These are phyloP conservation scores for Cordyceps sp. DNA, from an alignment of 2,329 filamentous ascomycete genomes.

Conservation along the genomic window DNA sequence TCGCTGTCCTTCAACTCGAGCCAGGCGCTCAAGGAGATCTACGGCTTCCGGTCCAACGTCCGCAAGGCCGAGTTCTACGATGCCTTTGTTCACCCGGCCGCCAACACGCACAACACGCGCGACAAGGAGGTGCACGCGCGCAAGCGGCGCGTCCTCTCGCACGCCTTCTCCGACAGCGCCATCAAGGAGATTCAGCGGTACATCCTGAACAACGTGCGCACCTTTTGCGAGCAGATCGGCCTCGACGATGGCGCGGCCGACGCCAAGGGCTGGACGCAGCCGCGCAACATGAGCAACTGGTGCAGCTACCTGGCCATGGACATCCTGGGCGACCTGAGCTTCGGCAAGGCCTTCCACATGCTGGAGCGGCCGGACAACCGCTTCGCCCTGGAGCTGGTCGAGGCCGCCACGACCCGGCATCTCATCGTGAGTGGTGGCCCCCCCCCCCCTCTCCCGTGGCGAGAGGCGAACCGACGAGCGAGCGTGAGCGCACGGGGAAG, in stretches of 20 bases:
- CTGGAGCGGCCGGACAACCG: conserved; percentile 42
- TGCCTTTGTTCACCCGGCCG: conserved; percentile 52
- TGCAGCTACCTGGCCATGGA: conserved; percentile 47
- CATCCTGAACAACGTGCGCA: conserved; percentile 48
- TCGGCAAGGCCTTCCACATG: conserved; percentile 46
- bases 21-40: conserved; percentile 48
- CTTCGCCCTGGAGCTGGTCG: conserved; percentile 50
- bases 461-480: too few relatives aligned
- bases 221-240: conserved; percentile 44
- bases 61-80: conserved; percentile 59
- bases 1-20: conserved; percentile 62
- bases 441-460: too few relatives aligned
- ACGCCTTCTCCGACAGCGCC: conserved; percentile 51
- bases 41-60: conserved; percentile 46
- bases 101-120: conserved; percentile 58
- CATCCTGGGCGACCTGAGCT: conserved; percentile 43
- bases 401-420: conserved; percentile 50
- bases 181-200: conserved; percentile 53
- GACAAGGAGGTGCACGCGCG: conserved; percentile 53
- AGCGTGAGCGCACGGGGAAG: too few relatives aligned
- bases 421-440: conserved; percentile 36
- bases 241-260: conserved; percentile 21
- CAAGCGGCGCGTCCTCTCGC: conserved; percentile 54
- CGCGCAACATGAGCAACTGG: conserved; percentile 47
- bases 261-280: conserved; percentile 37